Evolutionary conservation across 129 eudicot species (phyloP), one percentile per base, ranked within the genome.

Genomic region (Mikania micrantha): DNA sequence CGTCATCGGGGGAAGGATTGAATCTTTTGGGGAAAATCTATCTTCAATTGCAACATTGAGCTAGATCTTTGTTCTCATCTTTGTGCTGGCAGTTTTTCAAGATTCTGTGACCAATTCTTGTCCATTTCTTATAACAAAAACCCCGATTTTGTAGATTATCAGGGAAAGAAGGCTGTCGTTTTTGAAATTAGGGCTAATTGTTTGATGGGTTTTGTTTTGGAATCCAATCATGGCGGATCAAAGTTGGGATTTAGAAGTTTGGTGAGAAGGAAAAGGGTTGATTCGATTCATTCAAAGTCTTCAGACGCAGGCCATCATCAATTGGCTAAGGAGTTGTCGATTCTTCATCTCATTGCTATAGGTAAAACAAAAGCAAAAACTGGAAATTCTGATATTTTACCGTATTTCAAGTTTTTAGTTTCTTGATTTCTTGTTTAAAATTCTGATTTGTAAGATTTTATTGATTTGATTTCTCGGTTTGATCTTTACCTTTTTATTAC

Each of bases 211-310:
- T 76, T 80, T 78, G 69, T 72, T 19, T 40, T 60, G 21, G 86
- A 87, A 76, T 58, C 88, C 24, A 79, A 53, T 50, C 58, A 50
- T 38, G 87, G 68, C 24, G 76, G 63, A 31, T 25, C 70, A 11
- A 60, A 69, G 44, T 65, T 60, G 34, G 85, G 80, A 74, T 80
- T 88, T 20, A 85, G 70, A 50, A 80, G 86, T 72, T 75, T 88
- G 70, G 85, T 88, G 60, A 92, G 98, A 75, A 84, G 98, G 57
- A 91, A 91, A 71, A 83, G 88, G 83, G 98, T 92, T 25, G 98
- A 92, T 84, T 92, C 96, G 2, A 61, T 64, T 62, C 87, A 86
- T 76, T 58, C 85, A 0, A 86, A 83, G 48, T 67, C 88, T 8
- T 80, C 87, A 20, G 67, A 69, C 11, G 34, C 79, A 41, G 90